Percentiles rank a stretch among this genome's conserved stretches.
These are phyloP conservation scores for Stagonosporopsis rhizophila DNA, from an alignment of 2,329 filamentous ascomycete genomes.

Conservation along the genomic window DNA sequence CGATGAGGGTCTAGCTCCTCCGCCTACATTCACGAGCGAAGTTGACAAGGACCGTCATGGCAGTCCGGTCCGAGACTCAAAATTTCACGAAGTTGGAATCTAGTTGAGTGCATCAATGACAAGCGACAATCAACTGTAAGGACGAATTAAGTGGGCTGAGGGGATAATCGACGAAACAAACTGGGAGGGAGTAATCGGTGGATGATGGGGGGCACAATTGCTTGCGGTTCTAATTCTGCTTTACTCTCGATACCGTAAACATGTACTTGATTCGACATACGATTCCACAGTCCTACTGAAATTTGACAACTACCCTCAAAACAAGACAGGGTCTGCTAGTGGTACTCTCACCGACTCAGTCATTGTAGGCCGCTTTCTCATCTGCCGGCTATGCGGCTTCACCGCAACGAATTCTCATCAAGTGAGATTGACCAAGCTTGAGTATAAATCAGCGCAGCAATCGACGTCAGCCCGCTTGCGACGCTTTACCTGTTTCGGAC, in stretches of 20 bases:
- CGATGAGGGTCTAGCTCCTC: constrained; percentile 54
- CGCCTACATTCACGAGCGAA: constrained; percentile 47
- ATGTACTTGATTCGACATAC: not conserved
- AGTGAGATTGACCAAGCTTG: not conserved
- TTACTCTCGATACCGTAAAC: constrained; percentile 8
- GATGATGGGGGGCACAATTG: not conserved
- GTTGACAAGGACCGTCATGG: constrained; percentile 34
- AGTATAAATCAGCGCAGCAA: constrained; percentile 5
- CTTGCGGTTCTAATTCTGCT: constrained; percentile 1
- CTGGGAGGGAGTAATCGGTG: constrained; percentile 8
- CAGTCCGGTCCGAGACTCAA: constrained; percentile 44
- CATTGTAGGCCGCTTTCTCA: not conserved
- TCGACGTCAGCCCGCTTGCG: constrained; percentile 19
- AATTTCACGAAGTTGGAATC: constrained; percentile 45
- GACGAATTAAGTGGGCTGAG: not conserved
- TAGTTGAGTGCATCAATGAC: constrained; percentile 6
- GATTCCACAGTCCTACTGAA: not conserved
- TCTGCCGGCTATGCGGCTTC: not conserved
- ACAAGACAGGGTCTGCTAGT: not conserved
- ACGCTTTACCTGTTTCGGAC: constrained; percentile 10
- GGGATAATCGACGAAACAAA: not conserved
- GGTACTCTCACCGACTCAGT: too few relatives aligned
- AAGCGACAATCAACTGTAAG: not conserved
- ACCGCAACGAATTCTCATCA: not conserved
- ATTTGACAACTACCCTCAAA: not conserved